Evolutionary conservation across 2,329 filamentous ascomycete genomes (phyloP).

Genomic region (Aureobasidium sp.): DNA sequence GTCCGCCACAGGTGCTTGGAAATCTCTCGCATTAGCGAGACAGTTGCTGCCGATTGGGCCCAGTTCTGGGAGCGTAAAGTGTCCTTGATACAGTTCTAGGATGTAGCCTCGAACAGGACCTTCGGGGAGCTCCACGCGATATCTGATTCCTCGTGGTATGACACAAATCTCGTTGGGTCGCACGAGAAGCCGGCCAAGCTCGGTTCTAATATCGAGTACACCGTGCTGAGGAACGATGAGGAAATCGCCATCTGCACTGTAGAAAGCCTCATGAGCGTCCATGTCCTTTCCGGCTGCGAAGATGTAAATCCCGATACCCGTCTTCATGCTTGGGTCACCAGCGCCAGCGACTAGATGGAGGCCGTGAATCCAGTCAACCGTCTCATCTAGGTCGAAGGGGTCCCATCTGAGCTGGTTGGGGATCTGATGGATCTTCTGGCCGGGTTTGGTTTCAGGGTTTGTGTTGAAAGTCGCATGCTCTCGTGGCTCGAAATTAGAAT

Average conservation of each 20-base stretch:
- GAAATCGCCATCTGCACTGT: slow-evolving; percentile 68
- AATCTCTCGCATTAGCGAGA: slow-evolving; percentile 59
- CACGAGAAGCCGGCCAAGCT: slow-evolving; percentile 57
- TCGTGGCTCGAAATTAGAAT: slow-evolving; percentile 47
- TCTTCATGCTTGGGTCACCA: slow-evolving; percentile 72
- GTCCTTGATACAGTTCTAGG: slow-evolving; percentile 58
- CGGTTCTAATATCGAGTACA: slow-evolving; percentile 60
- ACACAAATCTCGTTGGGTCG: slow-evolving; percentile 62
- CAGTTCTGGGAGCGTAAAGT: slow-evolving; percentile 60
- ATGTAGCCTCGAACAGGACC: slow-evolving; percentile 60
- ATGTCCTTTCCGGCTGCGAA: slow-evolving; percentile 75
- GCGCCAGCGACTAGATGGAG: slow-evolving; percentile 69
- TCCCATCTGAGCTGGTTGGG: slow-evolving; percentile 80
- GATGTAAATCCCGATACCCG: slow-evolving; percentile 71
- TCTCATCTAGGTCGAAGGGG: slow-evolving; percentile 65
- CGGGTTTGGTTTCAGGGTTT: slow-evolving; percentile 42
- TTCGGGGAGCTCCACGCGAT: slow-evolving; percentile 53
- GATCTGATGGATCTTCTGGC: slow-evolving; percentile 61
- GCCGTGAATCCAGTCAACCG: slow-evolving; percentile 60
- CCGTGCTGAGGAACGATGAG: slow-evolving; percentile 61
- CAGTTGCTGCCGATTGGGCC: slow-evolving; percentile 61
- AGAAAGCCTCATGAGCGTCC: slow-evolving; percentile 67
- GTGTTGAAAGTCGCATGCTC: slow-evolving; percentile 45
- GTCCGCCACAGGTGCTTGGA: slow-evolving; percentile 53
- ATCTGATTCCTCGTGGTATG: slow-evolving; percentile 59